phyloP scores from a whole-genome alignment of 768 basidiomycete genomes.

The Hygrophorus russula region DNA sequence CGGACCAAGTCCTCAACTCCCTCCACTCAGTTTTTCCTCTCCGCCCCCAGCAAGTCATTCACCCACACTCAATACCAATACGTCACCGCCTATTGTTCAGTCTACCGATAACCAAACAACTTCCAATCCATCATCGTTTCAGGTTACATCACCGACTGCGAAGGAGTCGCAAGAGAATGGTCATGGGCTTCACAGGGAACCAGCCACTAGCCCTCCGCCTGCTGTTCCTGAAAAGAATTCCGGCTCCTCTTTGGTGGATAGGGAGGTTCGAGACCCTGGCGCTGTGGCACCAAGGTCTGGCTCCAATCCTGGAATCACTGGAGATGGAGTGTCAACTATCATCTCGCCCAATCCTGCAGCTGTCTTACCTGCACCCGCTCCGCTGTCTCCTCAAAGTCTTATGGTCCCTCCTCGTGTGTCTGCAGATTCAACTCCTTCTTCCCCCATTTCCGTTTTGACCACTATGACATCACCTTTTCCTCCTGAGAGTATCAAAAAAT shows the following conservation, averaged over 20 bases:
- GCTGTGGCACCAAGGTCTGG: no score
- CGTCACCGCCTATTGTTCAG: conserved; percentile 18
- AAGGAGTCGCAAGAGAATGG: no score
- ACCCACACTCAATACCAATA: conserved; percentile 56
- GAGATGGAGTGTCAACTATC: no score
- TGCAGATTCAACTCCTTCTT: conserved; percentile 14
- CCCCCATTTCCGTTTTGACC: conserved; percentile 23
- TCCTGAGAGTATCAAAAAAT: not conserved
- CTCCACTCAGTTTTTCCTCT: conserved; percentile 41
- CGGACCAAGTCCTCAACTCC: conserved; percentile 38
- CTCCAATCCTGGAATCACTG: no score
- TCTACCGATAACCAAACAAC: conserved; percentile 6
- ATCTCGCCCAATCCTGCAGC: no score
- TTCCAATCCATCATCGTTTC: conserved; percentile 14
- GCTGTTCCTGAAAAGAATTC: no score
- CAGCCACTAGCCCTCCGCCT: no score
- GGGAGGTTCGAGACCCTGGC: no score
- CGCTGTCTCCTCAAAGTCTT: not conserved
- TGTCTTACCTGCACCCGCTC: no score
- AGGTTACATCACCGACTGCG: not conserved
- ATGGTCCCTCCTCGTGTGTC: not conserved
- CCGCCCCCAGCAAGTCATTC: conserved; percentile 10
- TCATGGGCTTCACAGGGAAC: no score
- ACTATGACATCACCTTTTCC: conserved; percentile 1
- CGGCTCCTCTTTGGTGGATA: no score